phyloP scores from a whole-genome alignment of 192 early-diverging fungal species.

The Thamnidium elegans region DNA sequence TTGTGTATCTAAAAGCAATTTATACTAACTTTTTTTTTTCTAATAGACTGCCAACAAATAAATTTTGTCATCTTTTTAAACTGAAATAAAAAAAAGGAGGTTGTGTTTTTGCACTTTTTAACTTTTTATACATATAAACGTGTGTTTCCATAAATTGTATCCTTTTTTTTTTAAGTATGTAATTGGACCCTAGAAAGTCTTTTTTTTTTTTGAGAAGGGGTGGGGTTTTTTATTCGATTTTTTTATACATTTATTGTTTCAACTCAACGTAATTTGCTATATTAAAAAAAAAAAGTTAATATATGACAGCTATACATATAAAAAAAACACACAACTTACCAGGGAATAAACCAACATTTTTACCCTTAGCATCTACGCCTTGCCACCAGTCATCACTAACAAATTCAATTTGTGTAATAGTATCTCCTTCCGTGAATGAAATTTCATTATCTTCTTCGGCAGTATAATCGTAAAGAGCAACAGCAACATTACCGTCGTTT shows the following conservation, averaged over 20 bases:
- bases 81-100: constrained; percentile 9
- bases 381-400: constrained; percentile 93
- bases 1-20: background rate
- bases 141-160: background rate
- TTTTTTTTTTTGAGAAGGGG: too few species aligned
- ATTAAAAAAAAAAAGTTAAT: constrained; percentile 2
- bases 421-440: constrained; percentile 69
- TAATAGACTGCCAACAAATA: constrained; percentile 27
- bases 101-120: background rate
- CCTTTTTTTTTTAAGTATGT: too few species aligned
- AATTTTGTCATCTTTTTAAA: constrained; percentile 1
- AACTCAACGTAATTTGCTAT: constrained; percentile 55
- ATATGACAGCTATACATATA: background rate
- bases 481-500: constrained; percentile 43
- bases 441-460: constrained; percentile 88
- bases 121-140: background rate
- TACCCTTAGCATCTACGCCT: constrained; percentile 56
- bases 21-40: background rate
- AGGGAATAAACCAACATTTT: constrained; percentile 69
- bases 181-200: too few species aligned
- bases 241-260: constrained; percentile 26
- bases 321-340: constrained; percentile 39
- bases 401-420: constrained; percentile 77
- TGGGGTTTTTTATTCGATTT: too few species aligned
- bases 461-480: constrained; percentile 80